phyloP scores from a whole-genome alignment of 78 protist species.

The Dictyostelium discoideum region dicty_2.7 NC_007089.4:1631501-1632000 shows the following conservation, averaged over 20 bases:
- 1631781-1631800: constrained; percentile 89
- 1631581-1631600: not conserved
- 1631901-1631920: constrained; percentile 82
- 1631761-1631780: constrained; percentile 85
- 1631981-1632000: constrained; percentile 74
- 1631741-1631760: constrained; percentile 89
- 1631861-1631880: no score
- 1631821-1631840: no score
- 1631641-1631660: constrained; percentile 76
- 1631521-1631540: not conserved
- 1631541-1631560: not conserved
- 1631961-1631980: constrained; percentile 63
- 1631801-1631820: constrained; percentile 86
- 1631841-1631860: no score
- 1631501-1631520: not conserved
- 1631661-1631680: constrained; percentile 77
- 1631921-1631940: constrained; percentile 88
- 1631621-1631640: constrained; percentile 65
- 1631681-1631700: constrained; percentile 89
- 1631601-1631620: not conserved
- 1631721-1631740: constrained; percentile 78
- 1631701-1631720: constrained; percentile 86
- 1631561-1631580: not conserved
- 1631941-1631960: constrained; percentile 83
- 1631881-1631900: constrained; percentile 83